Base-by-base conservation (phyloP, 2,329 filamentous ascomycete genomes). In the Beauveria medogensis region DNA sequence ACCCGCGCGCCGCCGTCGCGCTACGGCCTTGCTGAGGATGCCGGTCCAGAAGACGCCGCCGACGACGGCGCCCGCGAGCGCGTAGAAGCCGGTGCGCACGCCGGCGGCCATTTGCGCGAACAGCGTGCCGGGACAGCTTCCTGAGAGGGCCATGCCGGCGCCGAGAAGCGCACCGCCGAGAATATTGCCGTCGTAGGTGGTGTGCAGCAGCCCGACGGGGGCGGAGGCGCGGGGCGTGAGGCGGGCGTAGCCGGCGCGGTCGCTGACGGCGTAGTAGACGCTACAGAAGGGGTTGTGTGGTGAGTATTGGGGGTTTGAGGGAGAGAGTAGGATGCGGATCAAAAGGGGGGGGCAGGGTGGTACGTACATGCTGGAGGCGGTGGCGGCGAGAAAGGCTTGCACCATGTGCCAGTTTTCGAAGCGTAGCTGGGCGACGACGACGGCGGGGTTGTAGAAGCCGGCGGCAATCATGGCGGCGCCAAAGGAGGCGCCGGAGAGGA, bases 321-420 rank as follows among this genome's bases (percentile, higher is more conserved):
- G 22, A 18, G 10, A 24, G 16, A 8, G 10, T 2, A 8, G 50
- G 37, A 14, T 30, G 43, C 3, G 5, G 14, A 22, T 52, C 20
- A 2, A 12, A n/a, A 1, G 20, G 24, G 3, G 12, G n/a, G 2
- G 53, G 2, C 22, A 22, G 22, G 22, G 22, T 22, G 28, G 16
- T 41, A 74, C 83, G 70, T 77, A 87, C 82, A 82, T 80, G 72
- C 83, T 87, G 65, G 77, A 79, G 28, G 82, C 85, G 10, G 83
- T 83, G 3, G 85, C 87, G 1, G 82, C 78, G 4, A 89, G 71
- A 66, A 89, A 89, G 10, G 79, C 78, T 70, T 87, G 80, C 34
- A 86, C 69, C 86, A 89, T 89, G 69, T 86, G 84, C 71, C 82
- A 88, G 68, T 86, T 80, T 53, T 79, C 72, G 51, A 88, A 74